phyloP scores from a whole-genome alignment of 2,329 filamentous ascomycete genomes.

The Ceratocystis diversiconidia region DNA sequence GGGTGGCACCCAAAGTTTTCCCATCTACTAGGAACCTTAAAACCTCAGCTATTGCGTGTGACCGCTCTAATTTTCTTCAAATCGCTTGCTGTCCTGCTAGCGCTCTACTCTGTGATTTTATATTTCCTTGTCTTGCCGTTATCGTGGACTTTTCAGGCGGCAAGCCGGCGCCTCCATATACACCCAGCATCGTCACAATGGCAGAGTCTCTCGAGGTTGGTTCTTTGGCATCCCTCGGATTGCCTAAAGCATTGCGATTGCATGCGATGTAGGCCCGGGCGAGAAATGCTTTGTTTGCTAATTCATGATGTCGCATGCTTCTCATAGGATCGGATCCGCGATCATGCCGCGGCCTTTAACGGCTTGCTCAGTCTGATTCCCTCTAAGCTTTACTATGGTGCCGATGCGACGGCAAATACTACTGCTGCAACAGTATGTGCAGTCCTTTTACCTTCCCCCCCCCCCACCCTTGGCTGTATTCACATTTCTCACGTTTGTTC shows the following conservation, averaged over 20 bases:
- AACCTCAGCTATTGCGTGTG: neutral
- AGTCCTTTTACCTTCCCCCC: neutral
- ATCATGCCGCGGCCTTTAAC: slow-evolving; percentile 63
- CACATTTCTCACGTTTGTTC: neutral
- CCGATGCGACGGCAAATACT: slow-evolving; percentile 62
- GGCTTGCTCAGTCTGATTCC: slow-evolving; percentile 77
- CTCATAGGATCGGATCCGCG: slow-evolving; percentile 41
- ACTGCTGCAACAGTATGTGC: slow-evolving; percentile 42
- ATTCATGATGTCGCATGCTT: neutral
- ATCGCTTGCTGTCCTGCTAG: neutral
- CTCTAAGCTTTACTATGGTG: slow-evolving; percentile 78
- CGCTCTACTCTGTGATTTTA: neutral
- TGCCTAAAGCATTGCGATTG: neutral
- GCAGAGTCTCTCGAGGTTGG: slow-evolving; percentile 23
- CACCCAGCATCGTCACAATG: slow-evolving; percentile 19
- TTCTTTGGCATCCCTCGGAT: slow-evolving; percentile 3
- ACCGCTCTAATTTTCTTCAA: neutral
- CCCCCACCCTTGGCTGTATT: slow-evolving; percentile 8
- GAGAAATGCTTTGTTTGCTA: slow-evolving; percentile 10
- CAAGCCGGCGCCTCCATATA: neutral
- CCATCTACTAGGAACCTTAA: neutral
- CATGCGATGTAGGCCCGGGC: neutral
- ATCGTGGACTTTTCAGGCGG: neutral
- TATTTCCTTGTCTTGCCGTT: neutral
- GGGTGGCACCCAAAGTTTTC: neutral